Base-by-base conservation (phyloP, 305 asterid genomes). In the Fraxinus latifolia region DNA sequence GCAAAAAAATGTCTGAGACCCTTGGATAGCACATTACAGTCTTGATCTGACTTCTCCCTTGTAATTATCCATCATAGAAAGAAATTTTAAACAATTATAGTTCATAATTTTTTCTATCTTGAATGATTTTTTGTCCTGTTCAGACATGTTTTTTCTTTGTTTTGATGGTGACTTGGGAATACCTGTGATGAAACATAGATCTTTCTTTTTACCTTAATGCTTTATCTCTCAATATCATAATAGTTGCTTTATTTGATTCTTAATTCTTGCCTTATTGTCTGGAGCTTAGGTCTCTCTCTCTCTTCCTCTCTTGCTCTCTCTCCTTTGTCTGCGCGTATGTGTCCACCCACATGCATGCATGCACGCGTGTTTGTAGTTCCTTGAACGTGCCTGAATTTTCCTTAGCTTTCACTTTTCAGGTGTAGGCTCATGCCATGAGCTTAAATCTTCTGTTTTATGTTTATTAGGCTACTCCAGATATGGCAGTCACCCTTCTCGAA, bases 401-500 rank as follows among this genome's bases (percentile, higher is more conserved):
- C 79, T 53, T 65, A 53, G 23, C 55, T 55, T 87, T 31, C 65
- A 78, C n/a, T 68, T 76, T 15, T 53, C 60, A 74, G 53, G 65
- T 36, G 27, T 42, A 53, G 78, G 55, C 72, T 27, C 23, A 33
- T 80, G 39, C 47, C 29, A 58, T 23, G 79, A 73, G 80, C 76
- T 87, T 70, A 80, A 74, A n/a, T 78, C 81, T 36, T 74, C 78
- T 53, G 31, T 83, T 82, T 85, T 79, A 70, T 82, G 33, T 77
- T 84, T 85, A 25, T 81, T 77, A 96, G 99, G 99, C 99, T 83
- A 94, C 97, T 81, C 99, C 99, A 71, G 99, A 92, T 87, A 94
- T 96, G 98, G 99, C 99, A 33, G 98, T 96, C 80, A 96, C 99
- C 71, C 97, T 96, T 90, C 98, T 96, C 81, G 97, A 96, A 90